Conservation (phyloP, 1,139 yeast species). For the Diutina pseudorugosa region DNA sequence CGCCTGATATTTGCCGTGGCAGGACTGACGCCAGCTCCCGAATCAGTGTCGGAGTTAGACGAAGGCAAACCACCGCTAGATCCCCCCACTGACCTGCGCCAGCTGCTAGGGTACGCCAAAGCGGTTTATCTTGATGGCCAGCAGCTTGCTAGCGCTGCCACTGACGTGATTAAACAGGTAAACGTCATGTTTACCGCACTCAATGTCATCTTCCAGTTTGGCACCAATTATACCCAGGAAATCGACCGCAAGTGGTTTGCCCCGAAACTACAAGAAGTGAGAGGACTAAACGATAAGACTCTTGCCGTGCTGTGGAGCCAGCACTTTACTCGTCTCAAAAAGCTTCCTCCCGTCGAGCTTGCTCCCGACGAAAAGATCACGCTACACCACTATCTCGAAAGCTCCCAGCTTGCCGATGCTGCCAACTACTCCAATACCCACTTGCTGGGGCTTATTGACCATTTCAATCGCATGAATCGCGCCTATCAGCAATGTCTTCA, state of each 20-base stretch:
- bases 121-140: background rate
- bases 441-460: constrained; percentile 21
- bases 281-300: constrained; percentile 33
- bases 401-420: constrained; percentile 14
- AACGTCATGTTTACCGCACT: constrained; percentile 39
- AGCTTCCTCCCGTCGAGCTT: constrained; percentile 19
- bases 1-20: constrained; percentile 7
- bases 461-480: constrained; percentile 25
- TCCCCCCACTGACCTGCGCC: background rate
- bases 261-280: constrained; percentile 34
- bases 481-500: background rate
- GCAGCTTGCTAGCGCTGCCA: constrained; percentile 4
- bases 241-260: constrained; percentile 38
- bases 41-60: background rate
- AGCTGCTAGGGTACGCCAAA: background rate
- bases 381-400: constrained; percentile 17
- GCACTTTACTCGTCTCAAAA: constrained; percentile 26
- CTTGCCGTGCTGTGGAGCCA: constrained; percentile 36
- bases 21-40: background rate
- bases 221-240: constrained; percentile 36
- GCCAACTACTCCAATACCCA: constrained; percentile 15
- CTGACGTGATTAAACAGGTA: constrained; percentile 14
- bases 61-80: background rate
- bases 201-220: constrained; percentile 46
- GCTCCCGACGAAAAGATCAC: constrained; percentile 6